Base-by-base conservation (phyloP, 257 asterid genomes). In the Fraxinus pennsylvanica region DNA sequence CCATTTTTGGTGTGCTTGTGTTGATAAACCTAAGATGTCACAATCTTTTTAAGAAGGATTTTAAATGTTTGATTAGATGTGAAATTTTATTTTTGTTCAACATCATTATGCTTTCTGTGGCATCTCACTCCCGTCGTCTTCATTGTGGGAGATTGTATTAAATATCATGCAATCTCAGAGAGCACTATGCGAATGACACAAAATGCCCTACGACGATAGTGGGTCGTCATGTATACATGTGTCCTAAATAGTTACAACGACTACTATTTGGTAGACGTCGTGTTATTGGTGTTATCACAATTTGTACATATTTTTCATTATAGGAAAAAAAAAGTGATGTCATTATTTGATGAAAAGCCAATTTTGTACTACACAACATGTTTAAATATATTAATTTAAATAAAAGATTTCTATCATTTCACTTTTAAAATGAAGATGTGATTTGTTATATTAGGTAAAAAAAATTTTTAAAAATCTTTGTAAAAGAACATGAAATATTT, bases 1-100 rank as follows among this genome's bases (percentile, higher is more conserved):
- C 76, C 69, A 0, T 68, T 84, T 71, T 13, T 80, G 82, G 54
- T 41, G 13, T 68, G 61, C 21, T 68, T 32, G 74, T 78, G 79
- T 77, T 38, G 19, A 25, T 63, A 10, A 65, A 38, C 59, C 43
- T 72, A 50, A 50, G 78, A 35, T 63, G 39, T 52, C 43, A 14
- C 27, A 35, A 41, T 68, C 32, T 61, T 63, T 63, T 27, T 63
- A 63, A 0, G 4, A 63, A 10, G 33, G 15, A 59, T 22, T 22
- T 61, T 61, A 61, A 61, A 61, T 61, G 14, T 61, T 22, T 22
- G 25, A 21, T 21, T 61, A 25, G 32, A 61, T 63, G 69, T 63
- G 15, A 63, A 63, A 63, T 63, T 22, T 4, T 3, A 9, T 63
- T 22, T 2, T 22, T 17, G 2, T 17, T 54, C 57, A 19, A 19